Percentiles rank a stretch among this genome's conserved stretches.
Evolutionary conservation across 768 basidiomycete species (phyloP).

Genomic region (Suillus luteus): DNA sequence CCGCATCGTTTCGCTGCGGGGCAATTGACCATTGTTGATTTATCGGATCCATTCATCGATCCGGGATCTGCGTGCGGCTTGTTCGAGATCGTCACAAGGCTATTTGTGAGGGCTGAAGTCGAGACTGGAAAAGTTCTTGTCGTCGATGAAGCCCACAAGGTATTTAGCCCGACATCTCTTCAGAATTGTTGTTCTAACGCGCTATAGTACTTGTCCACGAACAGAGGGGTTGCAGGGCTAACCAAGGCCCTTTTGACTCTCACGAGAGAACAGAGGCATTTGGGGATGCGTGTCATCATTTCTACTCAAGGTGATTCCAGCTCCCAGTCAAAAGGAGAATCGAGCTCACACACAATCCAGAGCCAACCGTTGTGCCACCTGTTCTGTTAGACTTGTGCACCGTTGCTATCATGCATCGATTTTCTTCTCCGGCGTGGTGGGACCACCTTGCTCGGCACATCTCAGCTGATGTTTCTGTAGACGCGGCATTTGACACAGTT

Average conservation of each 20-base stretch:
- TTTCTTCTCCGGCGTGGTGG: slow-evolving; percentile 70
- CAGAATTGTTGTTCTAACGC: neutral
- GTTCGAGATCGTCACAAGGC: slow-evolving; percentile 59
- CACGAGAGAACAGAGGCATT: slow-evolving; percentile 62
- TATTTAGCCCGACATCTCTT: slow-evolving; percentile 23
- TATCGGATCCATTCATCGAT: slow-evolving; percentile 68
- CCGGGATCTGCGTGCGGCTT: slow-evolving; percentile 56
- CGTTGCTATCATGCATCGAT: slow-evolving; percentile 58
- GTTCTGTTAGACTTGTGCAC: slow-evolving; percentile 60
- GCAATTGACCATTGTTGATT: slow-evolving; percentile 59
- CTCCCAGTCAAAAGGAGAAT: neutral
- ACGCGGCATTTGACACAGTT: slow-evolving; percentile 57
- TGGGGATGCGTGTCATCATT: slow-evolving; percentile 64
- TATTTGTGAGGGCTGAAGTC: slow-evolving; percentile 56
- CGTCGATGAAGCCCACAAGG: slow-evolving; percentile 70
- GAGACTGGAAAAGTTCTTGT: slow-evolving; percentile 60
- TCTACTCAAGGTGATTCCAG: slow-evolving; percentile 57
- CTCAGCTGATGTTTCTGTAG: slow-evolving; percentile 52
- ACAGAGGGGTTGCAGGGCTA: slow-evolving; percentile 44
- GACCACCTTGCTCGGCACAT: slow-evolving; percentile 59
- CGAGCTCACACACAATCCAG: slow-evolving; percentile 31
- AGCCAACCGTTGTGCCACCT: slow-evolving; percentile 63
- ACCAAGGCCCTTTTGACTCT: slow-evolving; percentile 53
- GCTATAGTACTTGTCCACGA: slow-evolving; percentile 45
- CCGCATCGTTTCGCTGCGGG: slow-evolving; percentile 43